phyloP scores from a whole-genome alignment of 2,329 filamentous ascomycete genomes.

The Xylaria sp. region DNA sequence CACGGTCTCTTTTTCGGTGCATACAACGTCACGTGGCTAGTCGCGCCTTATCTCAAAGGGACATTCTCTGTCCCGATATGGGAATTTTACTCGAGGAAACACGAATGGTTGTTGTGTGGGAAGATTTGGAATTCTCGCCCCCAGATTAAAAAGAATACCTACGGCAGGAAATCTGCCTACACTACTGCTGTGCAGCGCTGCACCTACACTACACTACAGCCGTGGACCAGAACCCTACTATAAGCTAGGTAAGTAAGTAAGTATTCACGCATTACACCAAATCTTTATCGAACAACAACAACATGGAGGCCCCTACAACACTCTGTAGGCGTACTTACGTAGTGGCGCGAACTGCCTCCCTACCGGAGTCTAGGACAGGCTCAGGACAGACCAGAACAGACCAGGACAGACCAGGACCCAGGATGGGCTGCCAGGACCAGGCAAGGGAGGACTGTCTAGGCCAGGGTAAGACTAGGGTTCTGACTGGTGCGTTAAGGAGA shows the following conservation, averaged over 20 bases:
- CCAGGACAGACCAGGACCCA: neutral
- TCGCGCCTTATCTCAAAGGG: constrained; percentile 18
- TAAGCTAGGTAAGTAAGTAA: neutral
- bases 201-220: neutral
- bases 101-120: neutral
- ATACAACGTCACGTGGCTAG: constrained; percentile 9
- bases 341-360: no score
- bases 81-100: constrained; percentile 28
- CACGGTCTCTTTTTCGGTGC: constrained; percentile 3
- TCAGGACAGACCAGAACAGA: neutral
- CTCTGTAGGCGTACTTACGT: no score
- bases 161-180: constrained; percentile 16
- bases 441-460: neutral
- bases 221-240: neutral
- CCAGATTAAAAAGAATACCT: neutral
- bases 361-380: neutral
- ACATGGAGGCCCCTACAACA: no score
- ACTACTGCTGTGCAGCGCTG: neutral
- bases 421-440: neutral
- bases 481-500: neutral
- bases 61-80: constrained; percentile 16
- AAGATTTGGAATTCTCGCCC: constrained; percentile 28
- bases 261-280: no score
- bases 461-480: neutral
- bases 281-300: no score